phyloP scores from a whole-genome alignment of 345 rosid genomes.

The Populus alba region DNA sequence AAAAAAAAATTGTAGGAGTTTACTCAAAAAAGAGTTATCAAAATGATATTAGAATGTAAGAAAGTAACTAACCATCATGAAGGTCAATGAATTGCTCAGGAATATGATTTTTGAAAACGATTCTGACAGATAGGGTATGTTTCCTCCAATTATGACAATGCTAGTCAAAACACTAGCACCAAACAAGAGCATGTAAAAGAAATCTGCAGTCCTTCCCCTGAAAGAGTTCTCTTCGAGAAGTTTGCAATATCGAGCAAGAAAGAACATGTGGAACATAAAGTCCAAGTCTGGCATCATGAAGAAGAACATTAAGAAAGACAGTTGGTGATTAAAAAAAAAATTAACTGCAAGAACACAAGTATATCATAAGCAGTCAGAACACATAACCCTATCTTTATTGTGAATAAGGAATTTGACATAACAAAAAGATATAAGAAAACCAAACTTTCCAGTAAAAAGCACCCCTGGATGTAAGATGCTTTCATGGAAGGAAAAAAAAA shows the following conservation, averaged over 20 bases:
- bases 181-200: slow-evolving; percentile 94
- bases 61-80: slow-evolving; percentile 86
- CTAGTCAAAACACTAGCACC: slow-evolving; percentile 89
- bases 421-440: background rate
- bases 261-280: slow-evolving; percentile 98
- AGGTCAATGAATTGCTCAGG: slow-evolving; percentile 97
- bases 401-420: slow-evolving; percentile 4
- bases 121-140: slow-evolving; percentile 86
- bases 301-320: background rate
- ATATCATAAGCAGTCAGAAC: background rate
- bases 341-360: background rate
- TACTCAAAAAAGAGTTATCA: background rate
- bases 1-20: background rate
- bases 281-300: slow-evolving; percentile 67
- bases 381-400: background rate
- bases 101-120: slow-evolving; percentile 89
- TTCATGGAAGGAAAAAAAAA: background rate
- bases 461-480: background rate
- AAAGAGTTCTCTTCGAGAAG: slow-evolving; percentile 97
- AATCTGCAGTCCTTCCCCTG: slow-evolving; percentile 96
- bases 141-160: slow-evolving; percentile 87
- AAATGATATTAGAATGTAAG: slow-evolving; percentile 3
- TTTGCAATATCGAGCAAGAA: slow-evolving; percentile 96
- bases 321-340: background rate
- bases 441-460: background rate